These are phyloP conservation scores for Jackrogersella multiformis DNA, from an alignment of 495 filamentous ascomycete species.

Conservation along the genomic window DNA sequence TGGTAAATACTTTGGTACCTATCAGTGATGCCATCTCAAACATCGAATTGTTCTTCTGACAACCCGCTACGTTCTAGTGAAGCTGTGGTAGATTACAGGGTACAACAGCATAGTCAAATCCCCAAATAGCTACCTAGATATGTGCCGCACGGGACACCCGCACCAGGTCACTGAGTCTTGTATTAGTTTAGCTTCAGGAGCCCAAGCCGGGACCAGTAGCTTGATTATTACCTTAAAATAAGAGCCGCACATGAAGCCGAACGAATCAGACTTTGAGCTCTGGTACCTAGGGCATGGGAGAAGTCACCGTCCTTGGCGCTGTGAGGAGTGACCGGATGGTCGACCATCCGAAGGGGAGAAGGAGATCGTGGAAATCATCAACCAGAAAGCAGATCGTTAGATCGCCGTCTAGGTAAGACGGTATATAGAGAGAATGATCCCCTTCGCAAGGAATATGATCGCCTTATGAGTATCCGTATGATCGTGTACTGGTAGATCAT, in stretches of 20 bases:
- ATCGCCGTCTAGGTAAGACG: constrained; percentile 28
- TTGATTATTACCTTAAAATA: constrained; percentile 12
- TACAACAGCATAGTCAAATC: constrained; percentile 1
- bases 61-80: constrained; percentile 8
- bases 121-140: constrained; percentile 2
- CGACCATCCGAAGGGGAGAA: constrained; percentile 27
- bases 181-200: constrained; percentile 22
- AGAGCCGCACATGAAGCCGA: constrained; percentile 23
- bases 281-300: constrained; percentile 7
- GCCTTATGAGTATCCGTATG: constrained; percentile 36
- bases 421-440: constrained; percentile 36
- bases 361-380: constrained; percentile 33
- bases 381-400: constrained; percentile 13
- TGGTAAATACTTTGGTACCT: constrained; percentile 14
- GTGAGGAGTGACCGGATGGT: constrained; percentile 38
- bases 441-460: constrained; percentile 31
- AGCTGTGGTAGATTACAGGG: constrained; percentile 15
- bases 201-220: constrained; percentile 9
- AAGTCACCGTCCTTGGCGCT: constrained; percentile 26
- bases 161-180: constrained; percentile 14
- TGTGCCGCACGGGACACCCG: background rate
- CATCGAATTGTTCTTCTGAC: constrained; percentile 21
- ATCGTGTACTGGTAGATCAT: constrained; percentile 37
- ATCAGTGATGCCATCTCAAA: constrained; percentile 20
- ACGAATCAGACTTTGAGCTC: constrained; percentile 21